Evolutionary conservation across 179 eudicot genomes (phyloP).

Genomic region (Pouteria campechiana): DNA sequence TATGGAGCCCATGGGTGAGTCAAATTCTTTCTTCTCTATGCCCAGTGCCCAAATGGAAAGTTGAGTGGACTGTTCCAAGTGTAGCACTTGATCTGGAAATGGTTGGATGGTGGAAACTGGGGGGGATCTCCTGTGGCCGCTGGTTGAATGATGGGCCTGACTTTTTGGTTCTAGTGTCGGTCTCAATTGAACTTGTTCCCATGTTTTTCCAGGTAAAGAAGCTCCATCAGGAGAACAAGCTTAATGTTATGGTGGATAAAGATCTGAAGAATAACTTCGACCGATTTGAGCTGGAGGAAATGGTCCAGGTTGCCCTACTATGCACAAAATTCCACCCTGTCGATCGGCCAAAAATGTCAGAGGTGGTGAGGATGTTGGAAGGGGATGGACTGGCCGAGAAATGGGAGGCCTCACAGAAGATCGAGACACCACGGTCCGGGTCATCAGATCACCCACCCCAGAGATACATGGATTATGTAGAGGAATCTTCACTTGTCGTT

Average conservation of each 20-base stretch:
- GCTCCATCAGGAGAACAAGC: slow-evolving; percentile 57
- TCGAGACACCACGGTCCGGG: slow-evolving; percentile 40
- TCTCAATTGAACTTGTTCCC: background rate
- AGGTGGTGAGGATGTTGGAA: slow-evolving; percentile 68
- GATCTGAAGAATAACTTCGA: slow-evolving; percentile 44
- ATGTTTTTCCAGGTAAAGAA: slow-evolving; percentile 48
- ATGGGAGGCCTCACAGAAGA: slow-evolving; percentile 62
- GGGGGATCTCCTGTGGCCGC: too few relatives aligned
- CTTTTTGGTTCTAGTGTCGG: too few relatives aligned
- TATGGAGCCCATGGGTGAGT: too few relatives aligned
- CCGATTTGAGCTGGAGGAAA: slow-evolving; percentile 54
- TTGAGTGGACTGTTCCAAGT: too few relatives aligned
- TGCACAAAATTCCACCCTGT: slow-evolving; percentile 65
- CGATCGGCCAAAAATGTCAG: slow-evolving; percentile 73
- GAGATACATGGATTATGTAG: slow-evolving; percentile 70
- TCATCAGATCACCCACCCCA: slow-evolving; percentile 34
- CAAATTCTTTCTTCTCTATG: too few relatives aligned
- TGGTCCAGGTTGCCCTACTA: slow-evolving; percentile 66
- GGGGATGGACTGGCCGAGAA: slow-evolving; percentile 73
- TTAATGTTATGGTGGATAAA: slow-evolving; percentile 50
- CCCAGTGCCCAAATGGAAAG: too few relatives aligned
- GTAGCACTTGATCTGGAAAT: too few relatives aligned
- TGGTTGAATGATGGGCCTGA: too few relatives aligned
- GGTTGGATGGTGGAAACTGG: too few relatives aligned
- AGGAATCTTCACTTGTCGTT: slow-evolving; percentile 63